Evolutionary conservation across 2,329 filamentous ascomycete species (phyloP).

Genomic region (Phialophora expanda): DNA sequence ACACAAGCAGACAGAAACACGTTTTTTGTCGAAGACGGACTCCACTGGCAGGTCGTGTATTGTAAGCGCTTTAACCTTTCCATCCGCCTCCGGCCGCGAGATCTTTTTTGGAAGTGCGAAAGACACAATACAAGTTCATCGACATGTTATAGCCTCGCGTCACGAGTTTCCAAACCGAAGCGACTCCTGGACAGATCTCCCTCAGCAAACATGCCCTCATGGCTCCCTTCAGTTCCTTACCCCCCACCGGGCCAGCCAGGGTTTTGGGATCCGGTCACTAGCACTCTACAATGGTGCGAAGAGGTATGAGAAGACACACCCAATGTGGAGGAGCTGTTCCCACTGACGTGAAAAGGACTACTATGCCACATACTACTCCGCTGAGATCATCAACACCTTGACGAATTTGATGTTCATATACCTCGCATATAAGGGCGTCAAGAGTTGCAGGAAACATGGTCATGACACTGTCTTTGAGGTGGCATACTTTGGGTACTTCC

Average conservation of each 20-base stretch:
- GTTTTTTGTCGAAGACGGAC: slow-evolving; percentile 1
- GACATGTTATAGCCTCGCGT: slow-evolving; percentile 2
- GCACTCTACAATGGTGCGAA: slow-evolving; percentile 80
- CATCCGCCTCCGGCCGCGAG: slow-evolving; percentile 14
- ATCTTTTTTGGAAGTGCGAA: neutral
- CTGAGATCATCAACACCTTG: slow-evolving; percentile 78
- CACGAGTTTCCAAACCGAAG: neutral
- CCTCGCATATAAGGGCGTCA: slow-evolving; percentile 75
- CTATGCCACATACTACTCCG: slow-evolving; percentile 74
- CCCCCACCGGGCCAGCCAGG: slow-evolving; percentile 59
- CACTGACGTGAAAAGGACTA: slow-evolving; percentile 62
- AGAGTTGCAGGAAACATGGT: slow-evolving; percentile 71
- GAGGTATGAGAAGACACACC: slow-evolving; percentile 58
- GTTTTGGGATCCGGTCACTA: slow-evolving; percentile 72
- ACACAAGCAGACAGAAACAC: slow-evolving; percentile 2
- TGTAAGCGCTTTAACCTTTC: slow-evolving; percentile 15
- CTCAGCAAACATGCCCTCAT: slow-evolving; percentile 42
- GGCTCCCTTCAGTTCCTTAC: slow-evolving; percentile 55
- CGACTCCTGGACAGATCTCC: neutral
- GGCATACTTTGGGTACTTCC: slow-evolving; percentile 65
- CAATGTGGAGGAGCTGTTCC: neutral
- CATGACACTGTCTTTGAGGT: slow-evolving; percentile 79
- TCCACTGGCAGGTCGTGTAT: slow-evolving; percentile 4
- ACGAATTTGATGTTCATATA: slow-evolving; percentile 84
- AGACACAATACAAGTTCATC: neutral